These are phyloP conservation scores for Amylocarpus encephaloides DNA, from an alignment of 2,329 filamentous ascomycete species.

Conservation along the genomic window DNA sequence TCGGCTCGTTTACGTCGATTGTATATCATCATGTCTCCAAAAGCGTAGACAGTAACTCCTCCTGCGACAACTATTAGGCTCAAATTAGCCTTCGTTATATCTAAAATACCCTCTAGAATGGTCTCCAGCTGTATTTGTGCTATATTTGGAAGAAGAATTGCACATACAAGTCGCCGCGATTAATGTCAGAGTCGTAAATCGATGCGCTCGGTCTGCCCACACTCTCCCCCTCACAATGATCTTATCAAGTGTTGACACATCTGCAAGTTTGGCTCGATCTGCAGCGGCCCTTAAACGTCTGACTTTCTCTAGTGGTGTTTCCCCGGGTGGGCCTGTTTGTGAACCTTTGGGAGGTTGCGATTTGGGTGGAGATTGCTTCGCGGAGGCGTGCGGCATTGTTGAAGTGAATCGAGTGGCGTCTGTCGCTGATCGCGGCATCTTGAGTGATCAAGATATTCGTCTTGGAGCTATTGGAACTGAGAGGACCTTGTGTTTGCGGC, in stretches of 20 bases:
- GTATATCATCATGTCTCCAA: constrained; percentile 60
- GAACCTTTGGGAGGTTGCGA: constrained; percentile 18
- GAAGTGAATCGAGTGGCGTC: constrained; percentile 76
- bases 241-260: constrained; percentile 30
- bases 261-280: constrained; percentile 27
- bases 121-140: neutral
- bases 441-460: constrained; percentile 1
- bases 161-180: constrained; percentile 31
- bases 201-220: constrained; percentile 33
- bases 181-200: constrained; percentile 30
- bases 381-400: constrained; percentile 63
- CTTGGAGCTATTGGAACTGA: neutral
- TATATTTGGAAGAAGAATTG: neutral
- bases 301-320: constrained; percentile 34
- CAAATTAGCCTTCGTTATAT: constrained; percentile 9
- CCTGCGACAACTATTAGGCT: constrained; percentile 45
- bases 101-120: neutral
- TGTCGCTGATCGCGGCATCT: constrained; percentile 59
- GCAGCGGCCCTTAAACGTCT: constrained; percentile 32
- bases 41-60: constrained; percentile 56
- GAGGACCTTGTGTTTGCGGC: neutral
- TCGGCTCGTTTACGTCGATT: constrained; percentile 59
- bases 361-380: constrained; percentile 43
- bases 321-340: constrained; percentile 24
- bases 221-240: constrained; percentile 28